phyloP scores from a whole-genome alignment of 202 grass and related monocot species.

The Saccharum hybrid region DNA sequence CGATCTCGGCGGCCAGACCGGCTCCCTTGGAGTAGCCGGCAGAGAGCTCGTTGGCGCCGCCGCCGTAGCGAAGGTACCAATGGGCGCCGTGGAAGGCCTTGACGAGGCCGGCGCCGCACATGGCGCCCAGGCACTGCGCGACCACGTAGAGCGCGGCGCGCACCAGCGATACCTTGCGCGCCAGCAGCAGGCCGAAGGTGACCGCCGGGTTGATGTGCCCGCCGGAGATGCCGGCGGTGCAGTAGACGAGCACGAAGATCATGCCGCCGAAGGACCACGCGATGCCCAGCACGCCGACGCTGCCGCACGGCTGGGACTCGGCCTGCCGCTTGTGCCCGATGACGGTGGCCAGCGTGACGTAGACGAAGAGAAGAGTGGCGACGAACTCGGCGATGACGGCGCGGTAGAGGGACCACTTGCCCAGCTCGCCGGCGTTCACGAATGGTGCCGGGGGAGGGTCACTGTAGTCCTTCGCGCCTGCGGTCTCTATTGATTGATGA shows the following conservation, averaged over 20 bases:
- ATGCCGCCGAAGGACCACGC: constrained; percentile 96
- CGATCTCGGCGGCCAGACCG: constrained; percentile 65
- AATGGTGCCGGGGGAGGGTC: constrained; percentile 65
- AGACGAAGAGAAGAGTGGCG: constrained; percentile 70
- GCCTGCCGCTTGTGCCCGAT: constrained; percentile 63
- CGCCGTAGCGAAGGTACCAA: constrained; percentile 43
- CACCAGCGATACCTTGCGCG: constrained; percentile 12
- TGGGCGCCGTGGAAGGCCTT: not conserved
- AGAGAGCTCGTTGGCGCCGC: no score
- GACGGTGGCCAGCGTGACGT: constrained; percentile 67
- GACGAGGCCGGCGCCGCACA: constrained; percentile 17
- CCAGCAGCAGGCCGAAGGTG: constrained; percentile 31
- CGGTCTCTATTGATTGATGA: not conserved
- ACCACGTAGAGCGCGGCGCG: not conserved
- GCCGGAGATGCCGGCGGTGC: constrained; percentile 88
- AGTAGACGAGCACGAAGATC: constrained; percentile 98
- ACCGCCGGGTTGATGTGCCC: constrained; percentile 33
- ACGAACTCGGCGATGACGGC: constrained; percentile 71
- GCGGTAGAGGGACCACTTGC: constrained; percentile 67
- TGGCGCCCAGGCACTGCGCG: constrained; percentile 18
- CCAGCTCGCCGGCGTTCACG: constrained; percentile 59
- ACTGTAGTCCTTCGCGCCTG: constrained; percentile 57
- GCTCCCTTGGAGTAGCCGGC: constrained; percentile 60
- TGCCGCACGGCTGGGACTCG: constrained; percentile 55
- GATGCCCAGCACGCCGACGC: constrained; percentile 86